Base-by-base conservation (phyloP, 192 early-diverging fungal genomes). In the Coemansia sp. region DNA sequence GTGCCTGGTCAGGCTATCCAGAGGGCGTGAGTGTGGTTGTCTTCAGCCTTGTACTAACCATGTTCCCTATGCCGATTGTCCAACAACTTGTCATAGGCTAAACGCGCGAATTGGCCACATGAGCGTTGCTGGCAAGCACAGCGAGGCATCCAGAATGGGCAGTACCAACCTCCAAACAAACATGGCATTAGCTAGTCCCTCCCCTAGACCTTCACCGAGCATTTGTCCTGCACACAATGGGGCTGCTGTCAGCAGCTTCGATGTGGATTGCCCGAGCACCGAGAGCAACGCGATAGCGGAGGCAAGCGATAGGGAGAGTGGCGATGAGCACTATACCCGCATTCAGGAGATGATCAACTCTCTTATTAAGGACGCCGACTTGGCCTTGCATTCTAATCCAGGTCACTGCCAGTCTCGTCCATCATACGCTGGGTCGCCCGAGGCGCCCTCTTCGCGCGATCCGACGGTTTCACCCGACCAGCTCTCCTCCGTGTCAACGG, bases 331-430 rank as follows among this genome's bases (percentile, higher is more conserved):
- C 51, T 83, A 77, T 54, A 40, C 75, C 37, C 80, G 80, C 42
- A 77, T 83, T 24, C 75, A 77, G 29, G 67, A 77, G 54, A 83
- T 83, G 80, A 78, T 83, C 24, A 66, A 74, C 68, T 74, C 75
- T 42, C 64, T 83, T 45, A 83, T 83, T 51, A 77, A 78, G 46
- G 80, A 83, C 29, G 80, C 80, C 3, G 67, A 68, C 48, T 69
- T 66, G 31, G 80, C 80, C 17, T 72, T 83, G 61, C 56, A 69
- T 16, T 73, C 73, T 21, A 75, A 53, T 31, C 79, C 78, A 14
- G 56, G 29, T 13, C 63, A 41, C 24, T 45, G 56, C 46, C 66
- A 44, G 7, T 64, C 44, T 34, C 62, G 51, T 10, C n/a, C 54
- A 42, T 46, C 34, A 24, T 48, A 50, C 3, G 62, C 59, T 17